These are phyloP conservation scores for Yarrowia divulgata DNA, from an alignment of 805 yeast genomes.

Conservation along the genomic window DNA sequence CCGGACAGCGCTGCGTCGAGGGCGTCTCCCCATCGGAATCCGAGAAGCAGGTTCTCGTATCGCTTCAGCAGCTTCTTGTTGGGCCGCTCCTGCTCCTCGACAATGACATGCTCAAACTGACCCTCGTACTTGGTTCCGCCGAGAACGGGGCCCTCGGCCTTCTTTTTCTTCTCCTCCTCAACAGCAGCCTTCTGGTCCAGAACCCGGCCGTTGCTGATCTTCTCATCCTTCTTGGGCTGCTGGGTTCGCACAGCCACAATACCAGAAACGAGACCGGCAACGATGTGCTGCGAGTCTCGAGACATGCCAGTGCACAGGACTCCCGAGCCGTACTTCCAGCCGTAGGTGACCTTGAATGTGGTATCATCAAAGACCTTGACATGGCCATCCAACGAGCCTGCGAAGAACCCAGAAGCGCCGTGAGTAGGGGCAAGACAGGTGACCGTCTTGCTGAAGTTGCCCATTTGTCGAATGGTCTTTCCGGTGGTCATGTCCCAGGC, in stretches of 20 bases:
- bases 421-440: slow-evolving; percentile 75
- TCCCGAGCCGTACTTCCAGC: slow-evolving; percentile 97
- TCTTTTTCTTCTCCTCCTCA: slow-evolving; percentile 57
- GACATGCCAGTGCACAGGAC: slow-evolving; percentile 89
- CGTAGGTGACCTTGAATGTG: slow-evolving; percentile 74
- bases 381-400: slow-evolving; percentile 97
- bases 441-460: slow-evolving; percentile 92
- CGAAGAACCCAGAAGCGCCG: slow-evolving; percentile 69
- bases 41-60: slow-evolving; percentile 83
- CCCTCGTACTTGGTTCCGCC: slow-evolving; percentile 92
- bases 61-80: slow-evolving; percentile 72
- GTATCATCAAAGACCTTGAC: slow-evolving; percentile 89
- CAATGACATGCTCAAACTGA: slow-evolving; percentile 77
- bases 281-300: slow-evolving; percentile 86
- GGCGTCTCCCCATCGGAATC: slow-evolving; percentile 93
- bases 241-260: slow-evolving; percentile 87
- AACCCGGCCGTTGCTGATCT: slow-evolving; percentile 47
- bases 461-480: slow-evolving; percentile 69
- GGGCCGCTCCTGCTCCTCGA: slow-evolving; percentile 62
- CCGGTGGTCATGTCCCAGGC: slow-evolving; percentile 93
- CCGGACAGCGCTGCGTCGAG: slow-evolving; percentile 85
- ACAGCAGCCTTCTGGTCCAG: slow-evolving; percentile 52
- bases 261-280: slow-evolving; percentile 91
- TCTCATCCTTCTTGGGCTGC: slow-evolving; percentile 62
- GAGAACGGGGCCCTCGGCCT: slow-evolving; percentile 64